Evolutionary conservation across 345 rosid species (phyloP), one percentile per base, ranked within the genome.

Genomic region (Melaleuca alternifolia): DNA sequence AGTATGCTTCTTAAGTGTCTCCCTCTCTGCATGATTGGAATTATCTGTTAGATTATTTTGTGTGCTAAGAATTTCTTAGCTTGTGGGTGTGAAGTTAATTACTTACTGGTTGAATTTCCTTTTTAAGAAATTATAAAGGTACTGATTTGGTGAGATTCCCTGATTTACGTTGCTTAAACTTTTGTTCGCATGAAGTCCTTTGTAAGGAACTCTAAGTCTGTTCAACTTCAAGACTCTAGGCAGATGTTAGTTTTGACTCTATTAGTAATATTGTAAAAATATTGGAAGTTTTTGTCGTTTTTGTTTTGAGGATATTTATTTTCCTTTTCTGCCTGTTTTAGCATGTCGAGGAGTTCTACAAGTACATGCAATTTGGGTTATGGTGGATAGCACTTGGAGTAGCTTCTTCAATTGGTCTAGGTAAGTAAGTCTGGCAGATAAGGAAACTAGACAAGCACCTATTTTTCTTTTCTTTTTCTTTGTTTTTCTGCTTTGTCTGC

Each of bases 341-440:
- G 99, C 99, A 95, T 89, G 85, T 96, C 24, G 95, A 95, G 59
- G 98, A 96, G 91, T 88, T 96, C 26, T 90, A 90, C 71, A 91
- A 88, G 77, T 96, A 95, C 90, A 85, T 90, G 5, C 91, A 88
- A 77, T 96, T 91, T 93, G 94, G 96, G 83, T 89, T 98, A 85
- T 98, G 99, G 99, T 98, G 99, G 99, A 59, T 93, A 82, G 94
- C 98, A 83, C 99, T 98, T 88, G 99, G 99, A 61, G 97, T 98
- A 71, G 99, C 99, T 83, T 98, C 99, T 87, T 98, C 99, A 52
- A 96, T 98, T 90, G 99, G 99, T 89, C 98, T 96, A 59, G 99
- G 99, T 96, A 90, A 94, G 97, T 23, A 33, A 10, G 79, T 18
- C 33, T 71, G 48, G 79, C 79, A 37, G 6, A 71, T 37, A 71